phyloP scores from a whole-genome alignment of 2,329 filamentous ascomycete genomes.

The Curvularia sp. region DNA sequence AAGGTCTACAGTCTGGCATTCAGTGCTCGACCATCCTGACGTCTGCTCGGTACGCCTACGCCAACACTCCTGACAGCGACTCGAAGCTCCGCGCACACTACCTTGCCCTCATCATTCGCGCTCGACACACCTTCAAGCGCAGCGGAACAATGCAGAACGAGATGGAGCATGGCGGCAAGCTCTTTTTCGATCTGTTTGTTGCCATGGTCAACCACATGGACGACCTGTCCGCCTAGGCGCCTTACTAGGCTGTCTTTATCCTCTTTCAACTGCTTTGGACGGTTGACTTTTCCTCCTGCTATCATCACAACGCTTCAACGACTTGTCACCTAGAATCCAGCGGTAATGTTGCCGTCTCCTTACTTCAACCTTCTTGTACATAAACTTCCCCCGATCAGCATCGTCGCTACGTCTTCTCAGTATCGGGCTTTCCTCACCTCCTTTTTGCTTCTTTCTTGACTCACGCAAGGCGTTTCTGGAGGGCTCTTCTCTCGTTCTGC shows the following conservation, averaged over 20 bases:
- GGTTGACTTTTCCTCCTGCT: conserved; percentile 16
- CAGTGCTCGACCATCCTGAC: conserved; percentile 84
- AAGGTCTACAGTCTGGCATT: conserved; percentile 84
- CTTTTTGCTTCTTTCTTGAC: neutral
- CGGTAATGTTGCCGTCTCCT: neutral
- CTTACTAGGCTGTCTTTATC: conserved; percentile 32
- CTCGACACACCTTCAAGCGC: conserved; percentile 85
- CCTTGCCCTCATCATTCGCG: conserved; percentile 88
- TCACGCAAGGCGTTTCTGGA: conserved; percentile 2
- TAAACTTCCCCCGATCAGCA: conserved; percentile 8
- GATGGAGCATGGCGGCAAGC: conserved; percentile 85
- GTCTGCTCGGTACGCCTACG: conserved; percentile 89
- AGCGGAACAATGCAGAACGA: conserved; percentile 96
- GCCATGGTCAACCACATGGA: conserved; percentile 87
- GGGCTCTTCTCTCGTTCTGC: conserved; percentile 2
- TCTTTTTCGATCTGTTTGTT: conserved; percentile 95
- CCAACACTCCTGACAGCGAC: conserved; percentile 86
- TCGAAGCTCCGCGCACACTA: conserved; percentile 92
- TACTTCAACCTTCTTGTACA: conserved; percentile 8
- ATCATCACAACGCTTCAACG: conserved; percentile 19
- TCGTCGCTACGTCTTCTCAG: conserved; percentile 7
- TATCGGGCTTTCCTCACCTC: neutral
- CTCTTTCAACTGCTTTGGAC: conserved; percentile 10
- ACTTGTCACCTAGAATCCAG: neutral
- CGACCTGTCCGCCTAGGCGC: conserved; percentile 42